phyloP scores from a whole-genome alignment of 371 early-diverging fungal species.

The Encephalitozoon hellem region DNA sequence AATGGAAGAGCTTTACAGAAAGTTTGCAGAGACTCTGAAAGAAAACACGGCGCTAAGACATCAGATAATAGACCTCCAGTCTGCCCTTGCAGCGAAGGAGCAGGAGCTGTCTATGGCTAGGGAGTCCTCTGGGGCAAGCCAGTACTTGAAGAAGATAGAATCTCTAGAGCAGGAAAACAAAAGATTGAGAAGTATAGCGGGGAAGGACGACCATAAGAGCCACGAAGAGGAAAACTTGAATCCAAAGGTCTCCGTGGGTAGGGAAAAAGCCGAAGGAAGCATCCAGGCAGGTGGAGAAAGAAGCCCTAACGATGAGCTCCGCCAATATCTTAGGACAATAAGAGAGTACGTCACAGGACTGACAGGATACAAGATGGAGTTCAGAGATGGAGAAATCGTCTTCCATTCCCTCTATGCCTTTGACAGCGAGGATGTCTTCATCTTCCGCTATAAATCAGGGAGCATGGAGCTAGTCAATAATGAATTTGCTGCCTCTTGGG shows the following conservation, averaged over 20 bases:
- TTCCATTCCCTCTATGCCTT: slow-evolving; percentile 55
- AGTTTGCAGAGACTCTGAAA: background rate
- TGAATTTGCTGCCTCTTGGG: slow-evolving; percentile 41
- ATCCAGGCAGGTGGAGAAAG: background rate
- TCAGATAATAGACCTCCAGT: background rate
- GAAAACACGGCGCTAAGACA: slow-evolving; percentile 22
- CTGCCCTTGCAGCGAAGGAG: background rate
- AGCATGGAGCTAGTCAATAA: slow-evolving; percentile 42
- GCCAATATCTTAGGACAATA: background rate
- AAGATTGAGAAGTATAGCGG: background rate
- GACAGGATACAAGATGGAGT: slow-evolving; percentile 39
- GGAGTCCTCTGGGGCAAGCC: background rate
- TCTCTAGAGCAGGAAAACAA: background rate
- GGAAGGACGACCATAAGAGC: no score
- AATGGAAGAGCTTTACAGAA: slow-evolving; percentile 33
- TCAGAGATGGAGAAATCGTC: background rate
- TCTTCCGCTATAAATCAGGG: slow-evolving; percentile 37
- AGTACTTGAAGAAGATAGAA: background rate
- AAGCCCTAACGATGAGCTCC: background rate
- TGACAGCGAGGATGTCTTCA: slow-evolving; percentile 53
- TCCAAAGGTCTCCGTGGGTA: background rate
- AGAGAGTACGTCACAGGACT: slow-evolving; percentile 26
- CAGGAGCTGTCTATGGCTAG: background rate
- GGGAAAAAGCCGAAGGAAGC: background rate
- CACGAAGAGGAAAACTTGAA: background rate